A percentile compares a stretch with the other conserved stretches of the same genome.
Conservation (phyloP, 768 basidiomycete genomes). For the Astraeus odoratus region DNA sequence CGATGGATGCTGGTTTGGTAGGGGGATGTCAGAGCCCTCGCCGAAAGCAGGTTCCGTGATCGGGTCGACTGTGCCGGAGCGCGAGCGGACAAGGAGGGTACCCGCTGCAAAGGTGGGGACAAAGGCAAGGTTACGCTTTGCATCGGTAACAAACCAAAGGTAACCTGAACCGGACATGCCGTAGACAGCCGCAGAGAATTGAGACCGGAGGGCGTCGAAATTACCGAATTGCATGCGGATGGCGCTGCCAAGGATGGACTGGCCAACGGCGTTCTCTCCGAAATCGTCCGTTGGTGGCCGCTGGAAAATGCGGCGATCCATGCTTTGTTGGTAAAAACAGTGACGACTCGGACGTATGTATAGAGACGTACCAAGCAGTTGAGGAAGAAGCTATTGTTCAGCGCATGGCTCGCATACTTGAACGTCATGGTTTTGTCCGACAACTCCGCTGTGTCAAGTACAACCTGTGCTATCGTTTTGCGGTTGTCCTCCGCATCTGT, state of each 20-base stretch:
- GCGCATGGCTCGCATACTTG: conserved; percentile 85
- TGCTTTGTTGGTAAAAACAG: conserved; percentile 2
- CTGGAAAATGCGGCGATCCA: no score
- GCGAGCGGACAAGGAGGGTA: conserved; percentile 73
- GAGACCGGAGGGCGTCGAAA: conserved; percentile 62
- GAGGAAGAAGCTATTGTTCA: conserved; percentile 96
- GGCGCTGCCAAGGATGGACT: conserved; percentile 12
- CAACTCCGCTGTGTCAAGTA: conserved; percentile 57
- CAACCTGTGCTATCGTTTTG: conserved; percentile 59
- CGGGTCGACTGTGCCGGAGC: conserved; percentile 29
- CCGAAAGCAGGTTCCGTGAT: conserved; percentile 24
- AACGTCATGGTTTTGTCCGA: conserved; percentile 64
- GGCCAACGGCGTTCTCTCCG: conserved; percentile 15
- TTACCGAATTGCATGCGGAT: conserved; percentile 48
- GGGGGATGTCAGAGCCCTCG: conserved; percentile 11
- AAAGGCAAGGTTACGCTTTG: conserved; percentile 54
- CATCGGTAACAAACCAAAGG: conserved; percentile 83
- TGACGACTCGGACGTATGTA: background rate
- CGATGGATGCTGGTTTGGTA: conserved; percentile 10
- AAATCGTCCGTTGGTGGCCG: conserved; percentile 25
- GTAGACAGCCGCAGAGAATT: conserved; percentile 65
- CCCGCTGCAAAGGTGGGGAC: conserved; percentile 86
- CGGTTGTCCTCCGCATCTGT: conserved; percentile 52
- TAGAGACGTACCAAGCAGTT: conserved; percentile 62
- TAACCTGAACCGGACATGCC: conserved; percentile 79